Evolutionary conservation across 2,329 filamentous ascomycete species (phyloP), one percentile per base, ranked within the genome.

Genomic region (Xylaria sp.): DNA sequence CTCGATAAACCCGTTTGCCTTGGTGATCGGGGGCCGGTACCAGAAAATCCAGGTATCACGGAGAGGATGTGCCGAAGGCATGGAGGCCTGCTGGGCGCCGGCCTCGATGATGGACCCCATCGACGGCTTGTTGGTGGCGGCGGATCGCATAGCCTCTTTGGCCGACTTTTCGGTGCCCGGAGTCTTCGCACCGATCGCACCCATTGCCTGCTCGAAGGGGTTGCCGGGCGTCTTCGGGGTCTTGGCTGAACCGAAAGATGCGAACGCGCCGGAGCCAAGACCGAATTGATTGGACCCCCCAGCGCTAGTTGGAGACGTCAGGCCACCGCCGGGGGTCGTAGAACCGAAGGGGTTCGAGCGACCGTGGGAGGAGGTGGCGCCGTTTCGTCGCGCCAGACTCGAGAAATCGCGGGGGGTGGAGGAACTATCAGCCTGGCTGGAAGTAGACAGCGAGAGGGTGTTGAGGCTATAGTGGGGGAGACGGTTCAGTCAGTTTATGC

Each of bases 21-120:
- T 99, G 63, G 91, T 92, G 66, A 95, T 96, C 45, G 94, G 94
- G 38, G 94, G 94, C 55, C 94, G 86, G 75, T 95, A 99, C 92
- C 94, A 97, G 72, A 97, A 91, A 29, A 96, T 88, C 94, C 94
- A 99, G 60, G 87, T 88, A 72, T 91, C 87, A 75, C 90, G 92
- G 66, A 97, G 80, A 56, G 83, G 81, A 69, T 89, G 85, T 52
- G 78, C 72, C 39, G 76, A 71, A 43, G 76, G 70, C 38, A 71
- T 64, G 6, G 73, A 69, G 26, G 64, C 69, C 61, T 76, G 79
- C 20, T 75, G 70, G 57, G 64, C 67, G 50, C 57, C 61, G 48
- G 69, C 66, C 67, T 82, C 78, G 54, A 77, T 70, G 55, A 82
- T 77, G 52, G 78, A 73, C 52, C 74, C 70, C 75, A 79, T 78